A percentile compares a stretch with the other conserved stretches of the same genome.
Conservation (phyloP, 495 filamentous ascomycete species). For the Annulohypoxylon bovei region DNA sequence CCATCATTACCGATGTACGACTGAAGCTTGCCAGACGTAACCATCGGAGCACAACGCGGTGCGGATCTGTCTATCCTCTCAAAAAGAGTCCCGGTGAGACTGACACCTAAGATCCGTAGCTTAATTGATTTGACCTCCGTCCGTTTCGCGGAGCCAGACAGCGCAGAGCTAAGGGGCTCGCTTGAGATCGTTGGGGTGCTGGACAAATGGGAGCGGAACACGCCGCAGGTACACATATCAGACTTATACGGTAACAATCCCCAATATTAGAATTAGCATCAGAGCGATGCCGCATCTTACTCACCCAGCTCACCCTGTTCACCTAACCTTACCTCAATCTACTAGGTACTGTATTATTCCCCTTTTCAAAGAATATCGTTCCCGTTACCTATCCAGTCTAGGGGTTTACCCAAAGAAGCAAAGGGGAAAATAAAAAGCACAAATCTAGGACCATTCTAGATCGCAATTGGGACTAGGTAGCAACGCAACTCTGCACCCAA, state of each 20-base stretch:
- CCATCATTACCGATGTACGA: constrained; percentile 20
- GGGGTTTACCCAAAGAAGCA: neutral
- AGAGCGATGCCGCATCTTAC: constrained; percentile 27
- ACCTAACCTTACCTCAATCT: neutral
- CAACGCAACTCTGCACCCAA: constrained; percentile 29
- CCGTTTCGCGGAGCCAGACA: constrained; percentile 20
- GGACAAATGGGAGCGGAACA: constrained; percentile 39
- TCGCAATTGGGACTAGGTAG: constrained; percentile 10
- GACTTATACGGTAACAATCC: neutral
- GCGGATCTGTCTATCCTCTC: neutral
- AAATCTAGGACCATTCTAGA: constrained; percentile 16
- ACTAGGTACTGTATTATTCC: neutral
- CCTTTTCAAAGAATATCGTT: neutral
- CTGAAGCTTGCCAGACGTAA: constrained; percentile 1
- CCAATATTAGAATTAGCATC: neutral
- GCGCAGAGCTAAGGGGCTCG: neutral
- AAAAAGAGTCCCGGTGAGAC: constrained; percentile 9
- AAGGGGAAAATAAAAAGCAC: neutral
- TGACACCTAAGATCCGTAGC: constrained; percentile 16
- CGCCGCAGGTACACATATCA: constrained; percentile 14
- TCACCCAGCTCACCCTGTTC: neutral
- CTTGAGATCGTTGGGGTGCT: neutral
- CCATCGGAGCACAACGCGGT: neutral
- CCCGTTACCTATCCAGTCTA: neutral
- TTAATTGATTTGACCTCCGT: neutral